These are phyloP conservation scores for Penicillium argentinense DNA, from an alignment of 495 filamentous ascomycete species.

Conservation along the genomic window DNA sequence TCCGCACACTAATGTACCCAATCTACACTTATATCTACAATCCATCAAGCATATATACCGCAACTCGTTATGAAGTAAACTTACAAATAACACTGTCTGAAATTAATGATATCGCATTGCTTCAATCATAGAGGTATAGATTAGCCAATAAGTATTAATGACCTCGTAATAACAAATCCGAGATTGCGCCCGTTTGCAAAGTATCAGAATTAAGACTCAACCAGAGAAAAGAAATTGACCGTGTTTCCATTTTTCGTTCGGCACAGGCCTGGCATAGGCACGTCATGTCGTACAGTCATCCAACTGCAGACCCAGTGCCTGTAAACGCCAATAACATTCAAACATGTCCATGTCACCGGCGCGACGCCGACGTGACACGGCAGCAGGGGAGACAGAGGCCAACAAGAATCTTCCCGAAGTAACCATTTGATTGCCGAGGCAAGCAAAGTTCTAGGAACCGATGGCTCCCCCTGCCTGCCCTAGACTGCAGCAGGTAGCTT, in stretches of 20 bases:
- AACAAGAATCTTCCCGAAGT: neutral
- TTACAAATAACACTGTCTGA: too few relatives aligned
- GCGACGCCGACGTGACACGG: neutral
- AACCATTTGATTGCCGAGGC: too few relatives aligned
- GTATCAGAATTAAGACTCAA: too few relatives aligned
- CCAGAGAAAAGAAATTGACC: too few relatives aligned
- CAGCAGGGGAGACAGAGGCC: neutral
- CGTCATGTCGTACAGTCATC: neutral
- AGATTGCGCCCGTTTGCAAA: constrained; percentile 1
- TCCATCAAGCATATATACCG: too few relatives aligned
- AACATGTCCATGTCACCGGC: neutral
- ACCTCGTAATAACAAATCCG: constrained; percentile 16
- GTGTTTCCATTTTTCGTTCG: constrained; percentile 1
- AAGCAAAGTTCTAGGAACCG: too few relatives aligned
- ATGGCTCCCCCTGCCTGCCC: too few relatives aligned
- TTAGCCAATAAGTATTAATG: constrained; percentile 22
- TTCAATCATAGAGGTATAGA: constrained; percentile 11
- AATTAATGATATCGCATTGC: too few relatives aligned
- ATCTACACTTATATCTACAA: too few relatives aligned
- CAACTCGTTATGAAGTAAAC: too few relatives aligned
- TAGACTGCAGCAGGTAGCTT: too few relatives aligned
- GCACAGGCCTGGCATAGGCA: neutral
- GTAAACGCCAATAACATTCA: neutral
- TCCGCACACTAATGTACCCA: too few relatives aligned
- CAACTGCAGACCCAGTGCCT: neutral